These are phyloP conservation scores for Rhizopogon parksii DNA, from an alignment of 1,284 basidiomycete species.

Conservation along the genomic window DNA sequence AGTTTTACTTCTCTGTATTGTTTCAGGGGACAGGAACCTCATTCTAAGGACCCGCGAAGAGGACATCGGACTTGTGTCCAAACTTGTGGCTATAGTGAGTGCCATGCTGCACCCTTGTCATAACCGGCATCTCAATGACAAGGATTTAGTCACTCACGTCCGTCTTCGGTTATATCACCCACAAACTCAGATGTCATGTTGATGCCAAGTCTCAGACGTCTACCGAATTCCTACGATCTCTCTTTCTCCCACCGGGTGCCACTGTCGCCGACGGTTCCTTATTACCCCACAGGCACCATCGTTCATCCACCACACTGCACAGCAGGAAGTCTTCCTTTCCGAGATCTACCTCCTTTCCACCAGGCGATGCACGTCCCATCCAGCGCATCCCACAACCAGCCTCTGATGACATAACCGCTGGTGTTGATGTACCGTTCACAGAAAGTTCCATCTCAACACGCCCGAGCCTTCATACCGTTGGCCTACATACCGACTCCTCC, in stretches of 20 bases:
- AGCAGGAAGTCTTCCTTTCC: slow-evolving; percentile 23
- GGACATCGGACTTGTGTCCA: slow-evolving; percentile 50
- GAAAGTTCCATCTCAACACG: slow-evolving; percentile 8
- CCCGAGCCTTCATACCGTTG: slow-evolving; percentile 7
- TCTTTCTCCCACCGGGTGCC: slow-evolving; percentile 39
- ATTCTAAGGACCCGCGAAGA: slow-evolving; percentile 56
- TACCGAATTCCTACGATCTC: slow-evolving; percentile 43
- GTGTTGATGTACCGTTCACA: slow-evolving; percentile 1
- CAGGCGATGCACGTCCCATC: slow-evolving; percentile 16
- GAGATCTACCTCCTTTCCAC: slow-evolving; percentile 15
- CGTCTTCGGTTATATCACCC: slow-evolving; percentile 51
- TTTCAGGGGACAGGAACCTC: slow-evolving; percentile 54
- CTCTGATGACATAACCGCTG: slow-evolving; percentile 6
- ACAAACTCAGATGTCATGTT: slow-evolving; percentile 46
- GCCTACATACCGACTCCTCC: slow-evolving; percentile 14
- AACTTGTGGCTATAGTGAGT: slow-evolving; percentile 52
- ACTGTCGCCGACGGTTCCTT: slow-evolving; percentile 17
- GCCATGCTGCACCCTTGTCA: not conserved
- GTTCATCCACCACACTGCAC: slow-evolving; percentile 20
- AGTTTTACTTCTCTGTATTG: slow-evolving; percentile 56
- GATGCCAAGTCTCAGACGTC: slow-evolving; percentile 19
- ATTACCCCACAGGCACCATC: slow-evolving; percentile 18
- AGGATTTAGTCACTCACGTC: slow-evolving; percentile 19
- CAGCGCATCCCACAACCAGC: slow-evolving; percentile 13
- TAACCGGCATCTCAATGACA: not conserved